phyloP scores from a whole-genome alignment of 139 green algal species.

The Nannochloris sp. region DNA sequence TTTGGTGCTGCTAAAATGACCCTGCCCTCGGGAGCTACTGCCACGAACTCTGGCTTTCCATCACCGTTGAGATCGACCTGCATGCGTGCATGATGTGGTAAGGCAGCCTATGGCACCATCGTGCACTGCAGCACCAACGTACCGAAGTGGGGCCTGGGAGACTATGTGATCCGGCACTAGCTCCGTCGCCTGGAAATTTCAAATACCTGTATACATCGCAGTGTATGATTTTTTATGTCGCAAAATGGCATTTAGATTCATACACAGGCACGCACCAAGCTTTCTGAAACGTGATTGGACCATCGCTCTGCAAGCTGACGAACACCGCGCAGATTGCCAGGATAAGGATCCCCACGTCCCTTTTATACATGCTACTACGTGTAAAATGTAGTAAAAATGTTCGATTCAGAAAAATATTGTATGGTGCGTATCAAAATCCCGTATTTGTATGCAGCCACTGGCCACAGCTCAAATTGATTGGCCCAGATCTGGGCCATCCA shows the following conservation, averaged over 20 bases:
- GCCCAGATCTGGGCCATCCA: too few species aligned
- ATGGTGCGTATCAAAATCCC: too few species aligned
- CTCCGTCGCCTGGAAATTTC: slow-evolving; percentile 11
- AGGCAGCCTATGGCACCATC: neutral
- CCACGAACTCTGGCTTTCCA: slow-evolving; percentile 75
- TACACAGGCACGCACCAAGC: slow-evolving; percentile 58
- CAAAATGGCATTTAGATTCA: neutral
- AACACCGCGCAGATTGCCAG: slow-evolving; percentile 66
- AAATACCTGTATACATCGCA: slow-evolving; percentile 30
- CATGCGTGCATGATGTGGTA: neutral
- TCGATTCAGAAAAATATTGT: too few species aligned
- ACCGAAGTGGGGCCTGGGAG: slow-evolving; percentile 3
- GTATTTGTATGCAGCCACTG: too few species aligned
- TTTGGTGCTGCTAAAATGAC: slow-evolving; percentile 59
- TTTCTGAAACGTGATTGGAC: slow-evolving; percentile 69
- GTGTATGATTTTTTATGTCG: neutral
- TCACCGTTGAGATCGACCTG: slow-evolving; percentile 94
- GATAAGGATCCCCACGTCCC: slow-evolving; percentile 72
- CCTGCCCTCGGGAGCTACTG: slow-evolving; percentile 55
- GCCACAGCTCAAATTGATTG: too few species aligned
- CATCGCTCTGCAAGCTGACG: slow-evolving; percentile 70
- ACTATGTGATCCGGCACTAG: neutral
- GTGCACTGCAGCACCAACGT: neutral
- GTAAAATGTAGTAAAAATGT: too few species aligned
- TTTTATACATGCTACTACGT: slow-evolving; percentile 46